Evolutionary conservation across 768 basidiomycete genomes (phyloP).

Genomic region (Termitomyces sp.): DNA sequence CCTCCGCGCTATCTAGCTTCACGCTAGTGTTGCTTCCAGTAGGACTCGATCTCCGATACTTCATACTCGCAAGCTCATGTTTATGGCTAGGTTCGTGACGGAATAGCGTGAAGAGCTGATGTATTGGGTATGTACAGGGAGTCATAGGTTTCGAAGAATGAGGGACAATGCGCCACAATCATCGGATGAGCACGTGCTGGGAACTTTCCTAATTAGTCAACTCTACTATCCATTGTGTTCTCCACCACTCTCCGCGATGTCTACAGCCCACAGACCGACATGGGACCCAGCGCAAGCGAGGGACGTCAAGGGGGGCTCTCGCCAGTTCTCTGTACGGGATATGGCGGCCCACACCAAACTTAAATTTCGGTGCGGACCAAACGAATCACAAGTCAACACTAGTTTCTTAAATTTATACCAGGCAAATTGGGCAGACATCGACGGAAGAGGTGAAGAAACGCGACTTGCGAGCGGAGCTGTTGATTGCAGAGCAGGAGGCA

Average conservation of each 20-base stretch:
- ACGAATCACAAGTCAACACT: not conserved
- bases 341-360: conserved; percentile 96
- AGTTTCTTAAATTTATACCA: conserved; percentile 18
- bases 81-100: not conserved
- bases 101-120: not conserved
- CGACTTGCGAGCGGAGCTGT: conserved; percentile 80
- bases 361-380: conserved; percentile 76
- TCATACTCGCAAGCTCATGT: not conserved
- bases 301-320: conserved; percentile 87
- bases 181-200: not conserved
- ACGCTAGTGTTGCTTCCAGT: no score
- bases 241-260: conserved; percentile 42
- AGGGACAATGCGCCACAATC: not conserved
- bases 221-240: not conserved
- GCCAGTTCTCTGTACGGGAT: conserved; percentile 89
- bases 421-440: conserved; percentile 89
- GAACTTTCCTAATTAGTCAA: conserved; percentile 1
- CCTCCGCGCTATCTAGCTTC: no score
- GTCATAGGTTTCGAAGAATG: not conserved
- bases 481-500: conserved; percentile 83
- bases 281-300: conserved; percentile 96
- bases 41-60: no score
- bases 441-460: conserved; percentile 65
- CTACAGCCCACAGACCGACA: conserved; percentile 90
- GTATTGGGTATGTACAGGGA: not conserved